Conservation (phyloP, 2,329 filamentous ascomycete species). For the Endocalyx cinctus region DNA sequence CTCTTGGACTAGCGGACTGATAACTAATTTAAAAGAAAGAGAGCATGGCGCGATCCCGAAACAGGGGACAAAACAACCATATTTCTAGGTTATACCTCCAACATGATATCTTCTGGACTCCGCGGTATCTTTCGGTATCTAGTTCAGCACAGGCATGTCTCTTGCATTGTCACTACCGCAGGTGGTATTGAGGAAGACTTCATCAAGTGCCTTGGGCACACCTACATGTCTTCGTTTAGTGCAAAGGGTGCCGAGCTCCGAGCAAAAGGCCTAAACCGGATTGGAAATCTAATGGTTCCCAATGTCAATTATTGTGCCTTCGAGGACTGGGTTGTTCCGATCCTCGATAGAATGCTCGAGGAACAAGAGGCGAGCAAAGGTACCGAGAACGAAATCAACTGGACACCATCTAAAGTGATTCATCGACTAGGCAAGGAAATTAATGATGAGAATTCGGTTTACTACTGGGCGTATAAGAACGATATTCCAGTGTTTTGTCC, state of each 20-base stretch:
- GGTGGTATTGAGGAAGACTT: slow-evolving; percentile 96
- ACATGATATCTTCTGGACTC: slow-evolving; percentile 93
- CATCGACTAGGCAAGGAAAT: slow-evolving; percentile 88
- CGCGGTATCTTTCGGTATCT: slow-evolving; percentile 89
- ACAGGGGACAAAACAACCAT: slow-evolving; percentile 80
- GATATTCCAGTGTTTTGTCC: slow-evolving; percentile 96
- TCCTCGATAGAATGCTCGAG: slow-evolving; percentile 87
- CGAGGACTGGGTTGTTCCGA: slow-evolving; percentile 95
- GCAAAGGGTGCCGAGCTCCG: slow-evolving; percentile 74
- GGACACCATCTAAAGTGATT: slow-evolving; percentile 94
- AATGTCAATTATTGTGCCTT: slow-evolving; percentile 98
- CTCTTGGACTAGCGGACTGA: slow-evolving; percentile 10
- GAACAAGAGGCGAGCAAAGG: slow-evolving; percentile 82
- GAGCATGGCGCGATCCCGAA: slow-evolving; percentile 76
- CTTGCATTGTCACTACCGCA: slow-evolving; percentile 89
- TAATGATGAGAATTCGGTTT: slow-evolving; percentile 84
- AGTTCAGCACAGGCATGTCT: slow-evolving; percentile 87
- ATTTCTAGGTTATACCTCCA: slow-evolving; percentile 96
- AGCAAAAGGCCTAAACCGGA: slow-evolving; percentile 84
- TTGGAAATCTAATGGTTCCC: slow-evolving; percentile 91
- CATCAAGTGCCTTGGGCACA: slow-evolving; percentile 94
- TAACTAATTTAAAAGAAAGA: slow-evolving; percentile 37
- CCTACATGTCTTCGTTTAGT: slow-evolving; percentile 85
- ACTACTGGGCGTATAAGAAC: slow-evolving; percentile 98
- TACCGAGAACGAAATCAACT: slow-evolving; percentile 64